Base-by-base conservation (phyloP, 2,329 filamentous ascomycete species). In the Fusarium xylarioides region DNA sequence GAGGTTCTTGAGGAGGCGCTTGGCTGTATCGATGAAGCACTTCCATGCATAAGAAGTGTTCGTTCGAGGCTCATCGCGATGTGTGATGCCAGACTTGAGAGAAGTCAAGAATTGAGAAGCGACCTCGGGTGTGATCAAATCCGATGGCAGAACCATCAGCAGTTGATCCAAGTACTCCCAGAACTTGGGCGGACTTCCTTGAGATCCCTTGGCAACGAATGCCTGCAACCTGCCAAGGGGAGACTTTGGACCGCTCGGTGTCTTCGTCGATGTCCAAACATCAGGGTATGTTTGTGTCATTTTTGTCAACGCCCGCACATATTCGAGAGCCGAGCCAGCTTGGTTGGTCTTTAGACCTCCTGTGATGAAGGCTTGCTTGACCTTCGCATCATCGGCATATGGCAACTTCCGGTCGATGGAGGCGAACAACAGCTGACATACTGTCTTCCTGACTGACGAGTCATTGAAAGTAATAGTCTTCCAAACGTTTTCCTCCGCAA, bases 131-230 rank as follows among this genome's bases (percentile, higher is more conserved):
- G 80, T 77, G 10, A 84, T 77, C 4, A 83, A 76, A 19, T 87
- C 82, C 5, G 81, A 74, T 54, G 92, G 85, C 4, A 95, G 79
- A 2, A 91, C 80, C 28, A 88, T 84, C 11, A 97, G 79, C 0
- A 98, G 82, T 35, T 86, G 84, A 43, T 87, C 85, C 37, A 97
- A 80, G 21, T 88, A 89, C 32, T 86, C 82, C 96, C 96, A 99
- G 78, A 91, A 97, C 15, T 86, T 88, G 7, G 86, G 83, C 0
- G 90, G 85, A 7, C 92, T 92, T n/a, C 91, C 89, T 77, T 98
- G 93, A 0, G 95, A 97, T 6, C 96, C 95, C 76, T 91, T 93
- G 70, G 93, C 91, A 11, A 98, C 84, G 74, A 97, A 96, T 14
- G 90, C 85, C 55, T 89, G 88, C 8, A 99, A 81, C 28, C 91